These are phyloP conservation scores for Amphichorda felina DNA, from an alignment of 2,329 filamentous ascomycete genomes.

Conservation along the genomic window DNA sequence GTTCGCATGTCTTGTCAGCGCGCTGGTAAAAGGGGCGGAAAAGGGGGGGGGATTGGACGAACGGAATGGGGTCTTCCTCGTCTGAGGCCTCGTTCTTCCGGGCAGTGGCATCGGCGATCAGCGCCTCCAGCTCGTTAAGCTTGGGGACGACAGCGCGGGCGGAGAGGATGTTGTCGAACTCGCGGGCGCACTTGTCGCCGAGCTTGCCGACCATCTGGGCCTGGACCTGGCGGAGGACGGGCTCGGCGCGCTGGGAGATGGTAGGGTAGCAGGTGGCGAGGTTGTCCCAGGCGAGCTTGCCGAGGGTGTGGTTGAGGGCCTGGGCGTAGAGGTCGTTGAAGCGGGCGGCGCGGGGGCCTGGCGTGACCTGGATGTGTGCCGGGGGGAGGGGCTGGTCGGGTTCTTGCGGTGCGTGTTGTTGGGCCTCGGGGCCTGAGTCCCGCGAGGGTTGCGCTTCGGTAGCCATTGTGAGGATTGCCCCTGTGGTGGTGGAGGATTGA, in stretches of 20 bases:
- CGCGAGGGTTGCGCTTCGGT: conserved; percentile 1
- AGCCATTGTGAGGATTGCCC: neutral
- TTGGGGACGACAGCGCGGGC: conserved; percentile 40
- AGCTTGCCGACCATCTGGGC: conserved; percentile 45
- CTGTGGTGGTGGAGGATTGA: neutral
- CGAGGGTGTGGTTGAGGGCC: conserved; percentile 40
- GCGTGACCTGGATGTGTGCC: conserved; percentile 20
- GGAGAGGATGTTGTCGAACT: conserved; percentile 43
- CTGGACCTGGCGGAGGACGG: conserved; percentile 41
- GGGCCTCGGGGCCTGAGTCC: neutral
- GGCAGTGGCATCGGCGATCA: conserved; percentile 37
- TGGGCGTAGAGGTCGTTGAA: conserved; percentile 41
- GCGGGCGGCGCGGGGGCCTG: conserved; percentile 44
- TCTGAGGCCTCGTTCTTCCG: conserved; percentile 14
- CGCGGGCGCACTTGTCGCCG: conserved; percentile 40
- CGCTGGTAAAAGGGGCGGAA: no score
- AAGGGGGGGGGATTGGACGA: no score
- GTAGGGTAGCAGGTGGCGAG: conserved; percentile 51
- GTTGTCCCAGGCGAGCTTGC: conserved; percentile 42
- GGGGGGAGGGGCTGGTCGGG: neutral
- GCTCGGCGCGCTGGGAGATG: conserved; percentile 37
- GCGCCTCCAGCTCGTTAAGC: conserved; percentile 46
- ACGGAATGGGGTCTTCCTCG: neutral
- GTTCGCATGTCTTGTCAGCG: neutral
- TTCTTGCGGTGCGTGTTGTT: neutral